phyloP scores from a whole-genome alignment of 106 monocot species.

The Phalaenopsis aphrodite region DNA sequence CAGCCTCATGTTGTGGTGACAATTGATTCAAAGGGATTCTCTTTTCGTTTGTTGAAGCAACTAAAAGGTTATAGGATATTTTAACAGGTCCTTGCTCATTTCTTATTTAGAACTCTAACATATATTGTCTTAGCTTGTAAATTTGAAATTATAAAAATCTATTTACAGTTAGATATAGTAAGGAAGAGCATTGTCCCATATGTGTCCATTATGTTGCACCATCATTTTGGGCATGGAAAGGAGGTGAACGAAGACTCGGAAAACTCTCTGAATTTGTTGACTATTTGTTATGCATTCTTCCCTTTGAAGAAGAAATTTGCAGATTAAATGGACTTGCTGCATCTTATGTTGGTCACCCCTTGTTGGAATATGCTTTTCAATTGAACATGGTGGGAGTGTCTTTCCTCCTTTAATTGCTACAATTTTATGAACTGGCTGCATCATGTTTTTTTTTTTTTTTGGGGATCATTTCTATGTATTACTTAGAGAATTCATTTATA shows the following conservation, averaged over 20 bases:
- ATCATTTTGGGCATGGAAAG: constrained; percentile 99
- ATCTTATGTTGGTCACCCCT: constrained; percentile 90
- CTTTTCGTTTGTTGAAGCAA: constrained; percentile 71
- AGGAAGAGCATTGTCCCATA: constrained; percentile 25
- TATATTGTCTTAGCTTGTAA: neutral
- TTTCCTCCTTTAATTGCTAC: neutral
- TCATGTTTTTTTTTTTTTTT: neutral
- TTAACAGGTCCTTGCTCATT: neutral
- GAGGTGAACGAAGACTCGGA: constrained; percentile 71
- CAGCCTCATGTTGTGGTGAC: constrained; percentile 90
- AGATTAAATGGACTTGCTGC: constrained; percentile 60
- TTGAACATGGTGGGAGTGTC: constrained; percentile 15
- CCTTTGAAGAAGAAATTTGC: constrained; percentile 89
- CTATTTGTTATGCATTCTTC: constrained; percentile 88
- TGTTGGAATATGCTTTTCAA: constrained; percentile 53
- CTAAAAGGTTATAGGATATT: constrained; percentile 43
- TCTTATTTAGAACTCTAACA: neutral
- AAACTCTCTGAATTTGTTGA: constrained; percentile 51
- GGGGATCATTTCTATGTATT: neutral
- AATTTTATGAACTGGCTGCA: neutral
- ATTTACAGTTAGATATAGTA: constrained; percentile 46
- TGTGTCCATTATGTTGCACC: constrained; percentile 94
- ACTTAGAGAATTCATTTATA: neutral
- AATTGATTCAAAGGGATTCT: constrained; percentile 90
- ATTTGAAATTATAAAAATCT: neutral